phyloP scores from a whole-genome alignment of 352 stramenopile genomes.

The Globisporangium echinulatum region DNA sequence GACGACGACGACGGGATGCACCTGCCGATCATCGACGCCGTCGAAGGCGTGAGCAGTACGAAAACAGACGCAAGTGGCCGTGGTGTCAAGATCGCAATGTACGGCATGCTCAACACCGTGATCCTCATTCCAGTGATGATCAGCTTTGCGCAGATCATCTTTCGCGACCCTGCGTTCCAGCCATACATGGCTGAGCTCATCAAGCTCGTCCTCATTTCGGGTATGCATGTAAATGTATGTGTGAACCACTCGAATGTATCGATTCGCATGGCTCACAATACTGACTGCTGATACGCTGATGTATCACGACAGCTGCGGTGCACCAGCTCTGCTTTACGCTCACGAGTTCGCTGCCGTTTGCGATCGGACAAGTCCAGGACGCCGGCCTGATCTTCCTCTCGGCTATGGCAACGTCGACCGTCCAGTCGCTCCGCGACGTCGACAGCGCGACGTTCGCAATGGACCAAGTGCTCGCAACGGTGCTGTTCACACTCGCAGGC shows the following conservation, averaged over 20 bases:
- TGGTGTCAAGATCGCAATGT: constrained; percentile 64
- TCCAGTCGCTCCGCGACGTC: constrained; percentile 61
- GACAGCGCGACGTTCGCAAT: constrained; percentile 59
- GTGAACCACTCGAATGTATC: not conserved
- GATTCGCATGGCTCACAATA: not conserved
- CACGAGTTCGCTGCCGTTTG: constrained; percentile 93
- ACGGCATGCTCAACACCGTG: constrained; percentile 92
- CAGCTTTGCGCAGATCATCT: constrained; percentile 96
- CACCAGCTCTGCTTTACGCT: constrained; percentile 83
- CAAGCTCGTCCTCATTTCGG: constrained; percentile 92
- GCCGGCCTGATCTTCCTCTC: constrained; percentile 98
- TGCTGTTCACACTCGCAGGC: constrained; percentile 90
- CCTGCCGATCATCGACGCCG: constrained; percentile 3
- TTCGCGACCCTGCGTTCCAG: constrained; percentile 88
- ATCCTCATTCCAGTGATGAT: constrained; percentile 90
- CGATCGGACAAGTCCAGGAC: constrained; percentile 98
- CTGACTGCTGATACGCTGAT: not conserved
- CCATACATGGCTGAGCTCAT: constrained; percentile 89
- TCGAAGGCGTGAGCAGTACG: not conserved
- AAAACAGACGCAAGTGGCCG: constrained; percentile 13
- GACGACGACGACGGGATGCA: constrained; percentile 7
- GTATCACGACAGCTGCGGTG: constrained; percentile 32
- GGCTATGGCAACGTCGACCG: constrained; percentile 90
- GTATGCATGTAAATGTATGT: not conserved
- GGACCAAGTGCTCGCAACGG: constrained; percentile 88